A percentile compares a stretch with the other conserved stretches of the same genome.
phyloP scores from a whole-genome alignment of 139 green algal species.

The Bryopsis sp. region DNA sequence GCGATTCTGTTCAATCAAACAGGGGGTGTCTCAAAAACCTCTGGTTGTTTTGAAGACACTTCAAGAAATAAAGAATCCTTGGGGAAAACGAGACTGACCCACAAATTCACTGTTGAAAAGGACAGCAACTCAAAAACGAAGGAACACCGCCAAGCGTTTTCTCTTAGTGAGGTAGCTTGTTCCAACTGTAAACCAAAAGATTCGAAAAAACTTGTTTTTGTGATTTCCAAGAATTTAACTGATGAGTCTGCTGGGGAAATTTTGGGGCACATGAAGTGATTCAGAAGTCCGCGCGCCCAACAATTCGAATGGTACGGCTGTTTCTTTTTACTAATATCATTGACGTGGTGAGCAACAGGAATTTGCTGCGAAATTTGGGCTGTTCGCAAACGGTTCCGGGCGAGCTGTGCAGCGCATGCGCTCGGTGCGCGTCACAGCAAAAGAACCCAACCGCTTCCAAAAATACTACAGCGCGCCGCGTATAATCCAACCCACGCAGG shows the following conservation, averaged over 20 bases:
- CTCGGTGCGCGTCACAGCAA: not conserved
- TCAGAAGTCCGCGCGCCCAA: not conserved
- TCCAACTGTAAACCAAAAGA: no score
- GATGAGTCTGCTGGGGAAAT: not conserved
- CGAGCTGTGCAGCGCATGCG: not conserved
- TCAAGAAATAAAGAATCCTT: not conserved
- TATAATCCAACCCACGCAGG: not conserved
- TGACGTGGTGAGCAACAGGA: not conserved
- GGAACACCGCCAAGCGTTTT: not conserved
- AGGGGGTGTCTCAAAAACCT: no score
- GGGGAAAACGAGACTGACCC: not conserved
- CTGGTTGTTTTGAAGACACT: no score
- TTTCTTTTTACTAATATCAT: no score
- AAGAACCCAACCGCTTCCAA: not conserved
- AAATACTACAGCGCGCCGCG: not conserved
- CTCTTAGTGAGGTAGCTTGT: not conserved
- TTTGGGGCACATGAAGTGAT: not conserved
- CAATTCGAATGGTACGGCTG: no score
- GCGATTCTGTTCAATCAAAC: constrained; percentile 39
- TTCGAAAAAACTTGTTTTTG: no score
- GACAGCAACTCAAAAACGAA: not conserved
- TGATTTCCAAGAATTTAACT: no score
- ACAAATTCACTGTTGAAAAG: not conserved
- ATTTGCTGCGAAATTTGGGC: not conserved
- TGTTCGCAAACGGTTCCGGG: not conserved